Conservation (phyloP, 805 yeast genomes). For the Lachancea meyersii region DNA sequence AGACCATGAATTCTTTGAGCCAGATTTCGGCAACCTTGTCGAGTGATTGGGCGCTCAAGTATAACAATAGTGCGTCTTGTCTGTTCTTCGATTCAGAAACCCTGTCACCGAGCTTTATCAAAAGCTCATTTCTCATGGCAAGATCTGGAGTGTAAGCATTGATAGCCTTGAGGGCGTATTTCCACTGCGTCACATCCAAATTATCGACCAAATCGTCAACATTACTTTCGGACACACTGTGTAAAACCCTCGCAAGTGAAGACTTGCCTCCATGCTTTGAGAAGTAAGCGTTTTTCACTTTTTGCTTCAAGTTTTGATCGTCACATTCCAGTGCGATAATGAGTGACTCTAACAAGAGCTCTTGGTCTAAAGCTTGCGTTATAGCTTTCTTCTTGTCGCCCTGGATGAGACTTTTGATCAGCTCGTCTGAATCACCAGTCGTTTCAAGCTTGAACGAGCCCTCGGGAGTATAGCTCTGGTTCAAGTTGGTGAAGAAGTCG, state of each 20-base stretch:
- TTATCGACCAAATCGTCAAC: conserved; percentile 68
- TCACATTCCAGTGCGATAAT: conserved; percentile 68
- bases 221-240: conserved; percentile 50
- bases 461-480: conserved; percentile 39
- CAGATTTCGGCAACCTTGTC: conserved; percentile 77
- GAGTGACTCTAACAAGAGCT: conserved; percentile 70
- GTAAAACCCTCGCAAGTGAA: conserved; percentile 67
- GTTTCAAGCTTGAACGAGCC: conserved; percentile 48
- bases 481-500: conserved; percentile 35
- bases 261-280: conserved; percentile 42
- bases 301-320: conserved; percentile 49
- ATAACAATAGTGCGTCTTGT: conserved; percentile 69
- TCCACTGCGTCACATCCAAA: conserved; percentile 78
- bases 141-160: conserved; percentile 45
- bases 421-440: conserved; percentile 33
- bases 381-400: conserved; percentile 67
- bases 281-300: conserved; percentile 70
- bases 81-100: conserved; percentile 50
- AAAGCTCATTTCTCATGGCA: conserved; percentile 46
- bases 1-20: conserved; percentile 62
- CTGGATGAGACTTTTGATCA: conserved; percentile 47
- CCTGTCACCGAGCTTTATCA: conserved; percentile 73
- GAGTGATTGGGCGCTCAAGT: conserved; percentile 72
- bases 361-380: conserved; percentile 54
- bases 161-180: conserved; percentile 66